Evolutionary conservation across 208 protist genomes (phyloP), one percentile per base, ranked within the genome.

Genomic region (Leishmania aethiopica): DNA sequence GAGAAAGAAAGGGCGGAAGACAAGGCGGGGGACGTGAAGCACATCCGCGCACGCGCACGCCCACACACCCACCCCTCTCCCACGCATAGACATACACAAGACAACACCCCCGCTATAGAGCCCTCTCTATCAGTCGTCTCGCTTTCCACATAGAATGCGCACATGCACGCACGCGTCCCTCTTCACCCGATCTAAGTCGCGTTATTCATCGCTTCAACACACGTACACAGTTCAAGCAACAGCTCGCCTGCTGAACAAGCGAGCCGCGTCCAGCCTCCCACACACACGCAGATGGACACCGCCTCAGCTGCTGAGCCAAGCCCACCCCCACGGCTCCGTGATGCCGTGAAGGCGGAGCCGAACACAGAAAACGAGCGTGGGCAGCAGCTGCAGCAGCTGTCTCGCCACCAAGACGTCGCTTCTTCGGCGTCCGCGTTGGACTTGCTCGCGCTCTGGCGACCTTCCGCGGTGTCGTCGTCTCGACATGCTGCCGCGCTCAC

Each of bases 401-500:
- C 72, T 76, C 72, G 72, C 40, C 69, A 35, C 19, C 69, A 73
- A 73, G 69, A 73, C 69, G 72, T 37, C 32, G 49, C 13, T 28
- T 32, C 49, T 32, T 62, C 72, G 32, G 19, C 70, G 37, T 70
- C 82, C n/a, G 72, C 77, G 66, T 42, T 64, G 32, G 77, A 76
- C 22, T 73, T 85, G 67, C 47, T 85, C 22, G 70, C 82, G 28
- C 62, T 85, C 51, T 85, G 82, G 82, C 67, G 82, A 45, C 76
- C 47, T 8, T 15, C 77, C 15, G 35, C 82, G 4, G 40, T 6
- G 22, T 11, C 81, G 11, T 40, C 35, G 8, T 59, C 42, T 40
- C 19, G 45, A 49, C 69, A 51, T 40, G 53, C n/a, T 22, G 66
- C 15, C 13, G 42, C 74, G 57, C 47, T 25, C 55, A 40, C 49